A percentile compares a stretch with the other conserved stretches of the same genome.
Conservation (phyloP, 2,329 filamentous ascomycete genomes). For the Aureobasidium uvarum region DNA sequence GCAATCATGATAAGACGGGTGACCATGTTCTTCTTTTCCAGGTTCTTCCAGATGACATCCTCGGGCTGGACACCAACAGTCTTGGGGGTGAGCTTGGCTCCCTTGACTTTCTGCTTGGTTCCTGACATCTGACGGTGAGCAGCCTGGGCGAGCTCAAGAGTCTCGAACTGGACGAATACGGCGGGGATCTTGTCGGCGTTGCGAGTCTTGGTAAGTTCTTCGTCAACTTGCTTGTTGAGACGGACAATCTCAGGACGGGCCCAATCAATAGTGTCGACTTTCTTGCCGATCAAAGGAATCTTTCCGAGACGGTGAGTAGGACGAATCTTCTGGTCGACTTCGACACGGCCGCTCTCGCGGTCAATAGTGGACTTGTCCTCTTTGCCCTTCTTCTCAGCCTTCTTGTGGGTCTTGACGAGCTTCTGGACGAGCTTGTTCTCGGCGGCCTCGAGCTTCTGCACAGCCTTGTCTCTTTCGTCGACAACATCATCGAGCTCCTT, state of each 20-base stretch:
- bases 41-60: slow-evolving; percentile 50
- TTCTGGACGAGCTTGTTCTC: slow-evolving; percentile 46
- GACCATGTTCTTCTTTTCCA: slow-evolving; percentile 39
- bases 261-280: slow-evolving; percentile 92
- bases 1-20: slow-evolving; percentile 36
- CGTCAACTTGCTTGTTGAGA: slow-evolving; percentile 66
- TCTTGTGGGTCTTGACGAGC: slow-evolving; percentile 35
- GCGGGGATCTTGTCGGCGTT: slow-evolving; percentile 63
- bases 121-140: slow-evolving; percentile 62
- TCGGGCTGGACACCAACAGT: slow-evolving; percentile 46
- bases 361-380: slow-evolving; percentile 26
- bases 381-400: slow-evolving; percentile 26
- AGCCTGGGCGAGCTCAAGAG: slow-evolving; percentile 77
- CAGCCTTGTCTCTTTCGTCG: slow-evolving; percentile 45
- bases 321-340: slow-evolving; percentile 64
- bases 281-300: slow-evolving; percentile 69
- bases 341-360: slow-evolving; percentile 39
- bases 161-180: slow-evolving; percentile 85
- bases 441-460: slow-evolving; percentile 45
- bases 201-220: slow-evolving; percentile 58
- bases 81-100: slow-evolving; percentile 33
- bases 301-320: slow-evolving; percentile 72
- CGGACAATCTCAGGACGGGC: slow-evolving; percentile 71
- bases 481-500: slow-evolving; percentile 48
- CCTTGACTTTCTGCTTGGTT: slow-evolving; percentile 10